Percentiles rank a stretch among this genome's conserved stretches.
Conservation (phyloP, 2,329 filamentous ascomycete genomes). For the Dissoconium aciculare region DNA sequence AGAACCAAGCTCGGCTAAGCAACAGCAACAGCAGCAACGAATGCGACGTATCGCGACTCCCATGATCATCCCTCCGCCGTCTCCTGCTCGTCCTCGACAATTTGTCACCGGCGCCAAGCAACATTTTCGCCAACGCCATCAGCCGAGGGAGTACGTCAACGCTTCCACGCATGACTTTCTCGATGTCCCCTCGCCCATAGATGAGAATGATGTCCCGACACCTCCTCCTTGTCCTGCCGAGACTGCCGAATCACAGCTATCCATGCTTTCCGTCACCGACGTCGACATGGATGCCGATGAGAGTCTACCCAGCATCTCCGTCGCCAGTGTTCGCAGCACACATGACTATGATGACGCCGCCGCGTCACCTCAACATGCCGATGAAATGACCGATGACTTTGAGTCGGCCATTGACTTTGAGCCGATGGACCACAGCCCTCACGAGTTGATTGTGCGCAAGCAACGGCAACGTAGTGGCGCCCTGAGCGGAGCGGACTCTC, state of each 20-base stretch:
- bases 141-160: slow-evolving; percentile 15
- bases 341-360: slow-evolving; percentile 1
- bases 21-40: slow-evolving; percentile 4
- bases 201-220: slow-evolving; percentile 24
- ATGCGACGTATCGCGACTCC: slow-evolving; percentile 16
- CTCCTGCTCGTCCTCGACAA: slow-evolving; percentile 11
- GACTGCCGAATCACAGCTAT: slow-evolving; percentile 23
- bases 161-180: slow-evolving; percentile 20
- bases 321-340: slow-evolving; percentile 10
- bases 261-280: slow-evolving; percentile 23
- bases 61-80: slow-evolving; percentile 11
- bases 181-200: slow-evolving; percentile 23
- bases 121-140: slow-evolving; percentile 20
- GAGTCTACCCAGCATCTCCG: slow-evolving; percentile 12
- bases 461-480: slow-evolving; percentile 24
- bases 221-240: slow-evolving; percentile 22
- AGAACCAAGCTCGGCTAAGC: slow-evolving; percentile 5
- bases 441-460: slow-evolving; percentile 18
- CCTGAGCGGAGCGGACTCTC: slow-evolving; percentile 19
- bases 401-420: slow-evolving; percentile 10
- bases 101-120: slow-evolving; percentile 10
- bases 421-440: slow-evolving; percentile 13
- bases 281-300: slow-evolving; percentile 22
- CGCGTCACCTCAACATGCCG: slow-evolving; percentile 7
- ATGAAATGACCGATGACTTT: slow-evolving; percentile 4